Base-by-base conservation (phyloP, 805 yeast species). In the Myxozyma sirexii region DNA sequence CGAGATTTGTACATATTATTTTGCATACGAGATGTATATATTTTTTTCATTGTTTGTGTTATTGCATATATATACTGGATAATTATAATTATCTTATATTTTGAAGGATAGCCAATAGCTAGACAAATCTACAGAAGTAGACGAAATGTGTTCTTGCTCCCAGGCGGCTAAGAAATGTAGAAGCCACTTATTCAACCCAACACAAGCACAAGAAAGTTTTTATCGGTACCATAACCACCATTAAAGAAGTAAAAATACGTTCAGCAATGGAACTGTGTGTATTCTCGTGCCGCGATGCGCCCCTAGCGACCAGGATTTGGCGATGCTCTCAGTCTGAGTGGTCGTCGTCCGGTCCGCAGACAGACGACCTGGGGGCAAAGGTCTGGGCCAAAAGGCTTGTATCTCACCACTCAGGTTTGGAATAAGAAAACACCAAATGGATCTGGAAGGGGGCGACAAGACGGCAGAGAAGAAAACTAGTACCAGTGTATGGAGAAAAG, bases 221-320 rank as follows among this genome's bases (percentile, higher is more conserved):
- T 61, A 27, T 61, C 42, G 65, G 57, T 57, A 52, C 60, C 62
- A 61, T 54, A 61, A 61, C 65, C 65, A 61, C 65, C 65, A 58
- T 58, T 43, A 58, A 45, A 17, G 62, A 53, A 23, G 48, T 35
- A 15, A 21, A 21, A 35, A 46, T 27, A 43, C 29, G 45, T 44
- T 44, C 62, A 47, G 61, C 51, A 57, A 60, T 57, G 64, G 64
- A 60, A 60, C 64, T 60, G 59, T 59, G 63, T 59, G 60, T 46
- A 12, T 37, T 60, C 54, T 35, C 41, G 26, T n/a, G 29, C 46
- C 33, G 43, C 37, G 6, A 23, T 33, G 47, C 62, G 24, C 10
- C 57, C 35, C 39, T 39, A 45, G 23, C 44, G 38, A 41, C 48
- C 44, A 33, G 39, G 29, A n/a, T 15, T 29, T 13, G 31, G 24